Percentiles rank a stretch among this genome's conserved stretches.
Conservation (phyloP, 2,329 filamentous ascomycete genomes). For the Penicillium italicum region DNA sequence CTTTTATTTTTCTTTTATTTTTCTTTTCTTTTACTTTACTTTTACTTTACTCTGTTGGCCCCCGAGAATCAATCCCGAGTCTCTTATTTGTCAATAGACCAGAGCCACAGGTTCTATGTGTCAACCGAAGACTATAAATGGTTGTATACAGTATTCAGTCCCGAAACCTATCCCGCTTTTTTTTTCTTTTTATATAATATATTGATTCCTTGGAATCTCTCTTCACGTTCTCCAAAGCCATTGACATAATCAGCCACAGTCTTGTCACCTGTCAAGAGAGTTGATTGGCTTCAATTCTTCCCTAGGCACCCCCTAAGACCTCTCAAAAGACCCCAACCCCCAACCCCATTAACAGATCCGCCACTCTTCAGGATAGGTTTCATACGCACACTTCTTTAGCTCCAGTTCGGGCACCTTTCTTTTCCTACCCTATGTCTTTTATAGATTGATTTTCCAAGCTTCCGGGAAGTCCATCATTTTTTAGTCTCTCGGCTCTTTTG, state of each 20-base stretch:
- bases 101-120: no score
- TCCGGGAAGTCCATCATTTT: not conserved
- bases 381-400: not conserved
- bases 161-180: not conserved
- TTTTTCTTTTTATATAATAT: not conserved
- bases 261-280: not conserved
- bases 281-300: not conserved
- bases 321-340: no score
- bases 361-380: not conserved
- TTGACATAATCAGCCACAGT: conserved; percentile 11
- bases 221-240: not conserved
- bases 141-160: not conserved
- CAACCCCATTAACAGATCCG: not conserved
- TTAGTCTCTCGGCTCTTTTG: not conserved
- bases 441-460: not conserved
- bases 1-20: no score
- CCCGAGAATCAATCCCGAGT: not conserved
- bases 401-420: not conserved
- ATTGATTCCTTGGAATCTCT: no score
- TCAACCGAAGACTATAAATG: not conserved
- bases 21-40: no score
- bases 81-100: not conserved
- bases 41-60: no score
- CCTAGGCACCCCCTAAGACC: no score
- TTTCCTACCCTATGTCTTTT: not conserved